Conservation (phyloP, 2,329 filamentous ascomycete species). For the Rosellinia necatrix region DNA sequence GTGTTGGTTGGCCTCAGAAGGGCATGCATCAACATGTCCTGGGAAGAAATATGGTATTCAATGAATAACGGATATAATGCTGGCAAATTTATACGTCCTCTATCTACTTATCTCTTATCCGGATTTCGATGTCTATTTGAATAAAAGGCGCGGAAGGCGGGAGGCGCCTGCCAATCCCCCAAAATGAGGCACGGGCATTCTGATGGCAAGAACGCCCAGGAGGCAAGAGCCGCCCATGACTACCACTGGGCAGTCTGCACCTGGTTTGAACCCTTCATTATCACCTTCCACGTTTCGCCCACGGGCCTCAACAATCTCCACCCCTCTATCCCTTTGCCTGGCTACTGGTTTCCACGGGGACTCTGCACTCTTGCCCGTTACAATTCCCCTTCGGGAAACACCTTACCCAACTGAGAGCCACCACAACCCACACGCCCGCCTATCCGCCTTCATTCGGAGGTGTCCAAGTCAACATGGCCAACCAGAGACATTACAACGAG, state of each 20-base stretch:
- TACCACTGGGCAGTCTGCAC: neutral
- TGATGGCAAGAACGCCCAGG: neutral
- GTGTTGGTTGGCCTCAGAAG: too few relatives aligned
- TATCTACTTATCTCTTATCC: too few relatives aligned
- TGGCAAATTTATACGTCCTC: too few relatives aligned
- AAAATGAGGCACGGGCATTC: neutral
- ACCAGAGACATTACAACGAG: constrained; percentile 26
- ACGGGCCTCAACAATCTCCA: neutral
- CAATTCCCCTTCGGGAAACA: neutral
- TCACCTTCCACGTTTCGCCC: neutral
- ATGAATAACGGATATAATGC: too few relatives aligned
- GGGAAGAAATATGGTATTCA: too few relatives aligned
- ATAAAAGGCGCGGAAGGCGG: neutral
- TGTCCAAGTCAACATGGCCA: constrained; percentile 28
- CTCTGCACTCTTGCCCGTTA: neutral
- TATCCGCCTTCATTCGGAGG: neutral
- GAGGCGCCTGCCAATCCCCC: neutral
- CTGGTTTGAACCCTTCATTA: neutral
- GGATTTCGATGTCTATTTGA: too few relatives aligned
- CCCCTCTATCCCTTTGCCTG: neutral
- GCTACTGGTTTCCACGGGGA: neutral
- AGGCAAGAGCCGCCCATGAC: neutral
- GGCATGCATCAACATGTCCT: too few relatives aligned
- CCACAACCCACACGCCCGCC: neutral
- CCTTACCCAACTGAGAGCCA: neutral